Evolutionary conservation across 164 flowering plant genomes (phyloP), one percentile per base, ranked within the genome.

Genomic region (Platanus orientalis): DNA sequence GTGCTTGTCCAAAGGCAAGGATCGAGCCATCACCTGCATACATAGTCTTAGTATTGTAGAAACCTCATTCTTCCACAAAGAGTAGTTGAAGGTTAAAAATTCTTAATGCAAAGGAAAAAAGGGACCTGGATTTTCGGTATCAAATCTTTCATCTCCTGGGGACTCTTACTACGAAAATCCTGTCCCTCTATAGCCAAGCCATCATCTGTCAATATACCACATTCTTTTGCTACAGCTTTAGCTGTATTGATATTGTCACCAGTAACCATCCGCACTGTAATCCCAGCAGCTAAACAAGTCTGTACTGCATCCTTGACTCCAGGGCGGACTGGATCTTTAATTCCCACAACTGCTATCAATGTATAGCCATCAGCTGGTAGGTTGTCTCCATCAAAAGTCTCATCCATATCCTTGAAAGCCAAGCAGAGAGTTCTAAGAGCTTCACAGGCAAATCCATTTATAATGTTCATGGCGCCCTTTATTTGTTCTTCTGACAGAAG

Each of bases 1-100:
- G 68, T 78, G 73, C 71, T 78, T 78, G 78, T 78, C 81, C 42
- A 58, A 66, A 57, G 81, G 81, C 57, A 73, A 59, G n/a, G 78
- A 78, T 12, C 81, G 78, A 23, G 81, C 78, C 76, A 78, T 69
- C n/a, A 78, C 81, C 81, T 78, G 36, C n/a, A 48, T 26, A 39
- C 12, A 55, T 20, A 3, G 29, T 36, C 47, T 36, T 40, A 36
- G 32, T 26, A 13, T 17, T 62, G 42, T 7, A 36, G 12, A 1
- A 36, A 36, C 9, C 12, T 36, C 1, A 36, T 36, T 36, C 42
- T 14, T 36, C 42, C n/a, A 13, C 14, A 17, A 3, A 21, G 23
- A 16, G 17, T 21, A 9, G 20, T 14, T 12, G 4, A 3, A 19
- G 14, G 36, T 54, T 45, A 16, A 45, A 26, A 21, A 17, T 10